These are phyloP conservation scores for Beauveria sp. DNA, from an alignment of 2,329 filamentous ascomycete genomes.

Conservation along the genomic window DNA sequence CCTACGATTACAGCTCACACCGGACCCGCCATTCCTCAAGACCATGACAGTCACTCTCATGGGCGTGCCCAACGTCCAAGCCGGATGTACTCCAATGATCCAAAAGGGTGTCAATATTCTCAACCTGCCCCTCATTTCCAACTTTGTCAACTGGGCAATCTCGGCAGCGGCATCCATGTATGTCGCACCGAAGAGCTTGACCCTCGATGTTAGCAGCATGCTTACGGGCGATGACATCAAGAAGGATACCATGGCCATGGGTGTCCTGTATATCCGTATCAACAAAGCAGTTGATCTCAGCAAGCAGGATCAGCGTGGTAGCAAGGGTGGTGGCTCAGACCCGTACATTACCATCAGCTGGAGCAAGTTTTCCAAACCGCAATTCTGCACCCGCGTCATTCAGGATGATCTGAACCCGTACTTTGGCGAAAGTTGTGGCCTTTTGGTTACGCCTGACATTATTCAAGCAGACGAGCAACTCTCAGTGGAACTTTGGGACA, in stretches of 20 bases:
- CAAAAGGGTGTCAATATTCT: constrained; percentile 83
- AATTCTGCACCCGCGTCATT: constrained; percentile 95
- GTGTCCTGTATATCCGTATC: constrained; percentile 87
- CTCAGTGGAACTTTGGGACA: constrained; percentile 93
- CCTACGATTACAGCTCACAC: constrained; percentile 74
- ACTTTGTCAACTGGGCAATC: constrained; percentile 95
- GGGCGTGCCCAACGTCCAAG: constrained; percentile 83
- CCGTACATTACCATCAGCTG: constrained; percentile 93
- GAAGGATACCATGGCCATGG: constrained; percentile 79
- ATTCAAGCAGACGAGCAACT: constrained; percentile 92
- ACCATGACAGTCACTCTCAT: constrained; percentile 89
- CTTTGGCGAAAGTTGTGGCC: constrained; percentile 79
- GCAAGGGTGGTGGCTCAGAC: constrained; percentile 79
- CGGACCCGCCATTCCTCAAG: constrained; percentile 87
- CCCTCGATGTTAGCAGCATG: constrained; percentile 82
- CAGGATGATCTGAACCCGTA: constrained; percentile 89
- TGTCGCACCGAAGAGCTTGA: constrained; percentile 90
- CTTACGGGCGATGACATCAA: constrained; percentile 85
- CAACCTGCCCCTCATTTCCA: constrained; percentile 86
- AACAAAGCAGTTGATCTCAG: constrained; percentile 80
- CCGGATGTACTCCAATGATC: constrained; percentile 88
- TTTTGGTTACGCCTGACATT: constrained; percentile 80
- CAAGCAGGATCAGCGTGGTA: constrained; percentile 82
- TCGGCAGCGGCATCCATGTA: constrained; percentile 82
- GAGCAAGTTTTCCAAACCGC: constrained; percentile 94